Evolutionary conservation across 2,329 filamentous ascomycete species (phyloP), one percentile per base, ranked within the genome.

Genomic region (Xylaria sp.): DNA sequence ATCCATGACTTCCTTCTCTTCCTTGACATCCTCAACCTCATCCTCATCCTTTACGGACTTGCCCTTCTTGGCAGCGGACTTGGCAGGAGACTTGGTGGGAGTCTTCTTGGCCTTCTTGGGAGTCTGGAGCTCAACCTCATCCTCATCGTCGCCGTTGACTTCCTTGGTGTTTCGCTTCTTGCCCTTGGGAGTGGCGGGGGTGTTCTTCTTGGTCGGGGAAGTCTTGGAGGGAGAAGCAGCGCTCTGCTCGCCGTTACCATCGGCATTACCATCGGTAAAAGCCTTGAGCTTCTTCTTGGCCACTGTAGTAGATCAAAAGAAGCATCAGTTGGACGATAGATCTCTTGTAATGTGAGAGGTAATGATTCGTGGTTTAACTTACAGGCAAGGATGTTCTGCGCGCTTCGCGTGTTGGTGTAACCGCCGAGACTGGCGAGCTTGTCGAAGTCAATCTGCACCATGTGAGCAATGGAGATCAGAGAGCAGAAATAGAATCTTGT

Each of bases 391-490:
- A 72, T 9, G 41, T 75, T 74, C 20, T 32, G 13, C 0, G 63
- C 69, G 36, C 69, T 72, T 4, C 30, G 28, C 1, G 56, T 55
- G 32, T 73, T 75, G 28, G n/a, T 25, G 58, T 74, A 75, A 1
- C 71, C 71, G 1, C 63, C 64, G 8, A 75, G 57, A 12, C 28
- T 20, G 6, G 74, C 73, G 0, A 75, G 68, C 66, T 74, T 74
- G 0, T 67, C 39, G 32, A 18, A 41, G 45, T 75, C 69, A 7
- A 74, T 30, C 74, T 74, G 20, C n/a, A 18, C 30, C 28, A 36
- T 12, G 61, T 63, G 2, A 70, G 55, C 2, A 52, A 32, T 34
- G 15, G 23, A 48, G 5, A 13, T 18, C 13, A 18, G 28, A 56
- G 34, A 34, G n/a, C 10, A 0, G 25, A 12, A 25, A 18, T 23